These are phyloP conservation scores for Nicotiana tabacum DNA, from an alignment of 257 asterid species.

Conservation along the genomic window DNA sequence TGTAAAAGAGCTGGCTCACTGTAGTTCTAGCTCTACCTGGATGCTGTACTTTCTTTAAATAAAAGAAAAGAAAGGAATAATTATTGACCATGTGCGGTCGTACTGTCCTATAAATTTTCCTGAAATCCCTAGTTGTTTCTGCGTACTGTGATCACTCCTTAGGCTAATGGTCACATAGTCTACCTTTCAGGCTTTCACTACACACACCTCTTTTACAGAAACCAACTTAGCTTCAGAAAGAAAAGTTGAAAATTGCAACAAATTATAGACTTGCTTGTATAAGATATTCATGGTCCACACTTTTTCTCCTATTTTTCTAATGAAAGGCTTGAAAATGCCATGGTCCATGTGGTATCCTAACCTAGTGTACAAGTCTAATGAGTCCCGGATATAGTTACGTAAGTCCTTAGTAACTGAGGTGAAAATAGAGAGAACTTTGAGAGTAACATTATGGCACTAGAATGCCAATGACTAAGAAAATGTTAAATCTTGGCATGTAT, in stretches of 20 bases:
- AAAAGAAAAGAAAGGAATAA: background rate
- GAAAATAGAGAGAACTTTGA: background rate
- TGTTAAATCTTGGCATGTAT: too few relatives aligned
- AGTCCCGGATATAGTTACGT: background rate
- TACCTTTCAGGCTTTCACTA: background rate
- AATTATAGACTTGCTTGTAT: background rate
- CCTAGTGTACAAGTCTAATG: background rate
- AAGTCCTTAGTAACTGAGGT: background rate
- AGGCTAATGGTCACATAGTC: background rate
- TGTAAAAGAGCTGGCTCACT: background rate
- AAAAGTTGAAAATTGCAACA: background rate
- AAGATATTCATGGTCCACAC: background rate
- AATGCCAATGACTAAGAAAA: background rate
- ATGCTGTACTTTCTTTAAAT: background rate
- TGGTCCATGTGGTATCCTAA: background rate
- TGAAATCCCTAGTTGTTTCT: too few relatives aligned
- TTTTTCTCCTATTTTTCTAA: background rate
- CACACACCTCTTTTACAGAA: background rate
- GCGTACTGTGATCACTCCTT: background rate
- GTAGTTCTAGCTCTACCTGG: background rate
- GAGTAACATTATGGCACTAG: background rate
- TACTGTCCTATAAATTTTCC: background rate
- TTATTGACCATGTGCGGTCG: too few relatives aligned
- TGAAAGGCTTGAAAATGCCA: background rate
- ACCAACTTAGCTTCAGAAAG: background rate